Evolutionary conservation across 2,329 filamentous ascomycete species (phyloP).

Genomic region (Penicillium sp.): DNA sequence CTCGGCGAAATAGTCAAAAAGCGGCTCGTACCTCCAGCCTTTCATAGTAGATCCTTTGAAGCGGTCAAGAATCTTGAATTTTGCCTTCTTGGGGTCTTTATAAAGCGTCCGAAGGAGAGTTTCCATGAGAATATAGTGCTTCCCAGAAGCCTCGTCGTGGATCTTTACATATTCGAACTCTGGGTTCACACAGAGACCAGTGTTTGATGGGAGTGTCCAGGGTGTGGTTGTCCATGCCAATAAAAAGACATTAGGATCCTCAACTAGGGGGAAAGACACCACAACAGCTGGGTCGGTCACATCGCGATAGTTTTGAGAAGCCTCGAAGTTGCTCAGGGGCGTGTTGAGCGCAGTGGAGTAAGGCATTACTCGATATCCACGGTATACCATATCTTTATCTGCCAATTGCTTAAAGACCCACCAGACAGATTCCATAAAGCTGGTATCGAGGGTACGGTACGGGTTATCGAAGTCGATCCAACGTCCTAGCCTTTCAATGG

Average conservation of each 20-base stretch:
- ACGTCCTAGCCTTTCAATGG: conserved; percentile 80
- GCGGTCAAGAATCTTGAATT: conserved; percentile 77
- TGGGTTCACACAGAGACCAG: conserved; percentile 72
- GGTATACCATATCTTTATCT: conserved; percentile 85
- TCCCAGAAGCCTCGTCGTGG: conserved; percentile 73
- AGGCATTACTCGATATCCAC: conserved; percentile 88
- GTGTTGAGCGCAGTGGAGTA: conserved; percentile 90
- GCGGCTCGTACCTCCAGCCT: conserved; percentile 82
- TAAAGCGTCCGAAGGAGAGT: conserved; percentile 77
- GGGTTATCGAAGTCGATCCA: conserved; percentile 99
- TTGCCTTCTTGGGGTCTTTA: conserved; percentile 93
- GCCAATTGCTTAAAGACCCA: conserved; percentile 95
- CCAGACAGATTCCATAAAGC: conserved; percentile 94
- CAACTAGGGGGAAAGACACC: conserved; percentile 77
- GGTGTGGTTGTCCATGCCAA: conserved; percentile 89
- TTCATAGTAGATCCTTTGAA: conserved; percentile 79
- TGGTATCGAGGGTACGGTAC: conserved; percentile 91
- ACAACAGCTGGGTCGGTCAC: conserved; percentile 87
- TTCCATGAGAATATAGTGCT: conserved; percentile 81
- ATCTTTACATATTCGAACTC: conserved; percentile 87
- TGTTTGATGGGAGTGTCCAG: conserved; percentile 79
- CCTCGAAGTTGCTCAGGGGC: conserved; percentile 87
- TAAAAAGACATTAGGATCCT: conserved; percentile 70
- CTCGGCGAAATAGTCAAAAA: conserved; percentile 86
- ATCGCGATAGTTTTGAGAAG: conserved; percentile 91